These are phyloP conservation scores for Coix lacrymajobi DNA, from an alignment of 176 grass and related monocot species.

Conservation along the genomic window DNA sequence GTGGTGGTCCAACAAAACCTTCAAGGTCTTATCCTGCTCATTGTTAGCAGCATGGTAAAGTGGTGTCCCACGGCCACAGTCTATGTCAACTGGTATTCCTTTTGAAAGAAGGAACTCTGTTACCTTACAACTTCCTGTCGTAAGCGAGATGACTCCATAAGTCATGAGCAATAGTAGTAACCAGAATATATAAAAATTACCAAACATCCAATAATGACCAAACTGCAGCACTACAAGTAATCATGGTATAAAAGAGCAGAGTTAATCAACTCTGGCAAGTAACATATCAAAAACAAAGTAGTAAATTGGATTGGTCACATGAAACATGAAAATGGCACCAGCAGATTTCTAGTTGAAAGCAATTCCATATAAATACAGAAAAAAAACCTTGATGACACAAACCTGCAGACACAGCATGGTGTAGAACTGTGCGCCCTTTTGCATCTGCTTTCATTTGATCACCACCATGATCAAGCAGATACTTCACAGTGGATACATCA, in stretches of 20 bases:
- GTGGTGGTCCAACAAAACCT: conserved; percentile 25
- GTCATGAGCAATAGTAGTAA: not conserved
- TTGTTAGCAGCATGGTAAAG: conserved; percentile 25
- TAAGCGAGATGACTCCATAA: not conserved
- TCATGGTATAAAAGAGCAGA: not conserved
- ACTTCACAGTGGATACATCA: conserved; percentile 24
- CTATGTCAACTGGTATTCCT: conserved; percentile 30
- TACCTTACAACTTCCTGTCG: conserved; percentile 21
- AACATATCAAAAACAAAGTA: not conserved
- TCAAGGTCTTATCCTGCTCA: conserved; percentile 26
- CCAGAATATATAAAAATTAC: not conserved
- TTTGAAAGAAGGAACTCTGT: conserved; percentile 32
- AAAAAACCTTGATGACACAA: not conserved
- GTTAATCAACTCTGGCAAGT: not conserved
- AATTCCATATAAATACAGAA: not conserved
- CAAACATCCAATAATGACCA: not conserved
- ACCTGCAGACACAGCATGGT: conserved; percentile 17
- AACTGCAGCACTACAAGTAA: not conserved
- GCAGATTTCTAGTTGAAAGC: not conserved
- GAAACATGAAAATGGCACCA: not conserved
- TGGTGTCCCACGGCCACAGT: conserved; percentile 19
- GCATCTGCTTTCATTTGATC: conserved; percentile 24
- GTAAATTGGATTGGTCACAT: not conserved
- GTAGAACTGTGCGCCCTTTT: conserved; percentile 12
- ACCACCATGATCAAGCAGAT: conserved; percentile 22